Conservation (phyloP, 129 eudicot species). For the Lactuca sativa region DNA sequence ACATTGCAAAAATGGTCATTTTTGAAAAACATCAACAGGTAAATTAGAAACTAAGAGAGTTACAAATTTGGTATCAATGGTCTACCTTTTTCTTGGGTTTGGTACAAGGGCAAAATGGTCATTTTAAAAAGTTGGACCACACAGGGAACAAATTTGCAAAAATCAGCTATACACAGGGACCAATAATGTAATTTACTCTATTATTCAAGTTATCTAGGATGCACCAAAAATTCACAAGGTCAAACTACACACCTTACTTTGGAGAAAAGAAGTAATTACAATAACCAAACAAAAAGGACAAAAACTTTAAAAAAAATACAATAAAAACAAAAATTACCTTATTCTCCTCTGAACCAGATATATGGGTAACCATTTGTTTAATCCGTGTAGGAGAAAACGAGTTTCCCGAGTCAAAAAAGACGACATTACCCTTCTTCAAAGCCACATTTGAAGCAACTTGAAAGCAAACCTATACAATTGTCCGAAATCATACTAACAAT, state of each 20-base stretch:
- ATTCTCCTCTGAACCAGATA: slow-evolving; percentile 39
- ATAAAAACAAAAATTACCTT: slow-evolving; percentile 31
- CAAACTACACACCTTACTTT: neutral
- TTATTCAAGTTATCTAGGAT: slow-evolving; percentile 7
- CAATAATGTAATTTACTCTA: neutral
- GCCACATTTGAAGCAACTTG: slow-evolving; percentile 74
- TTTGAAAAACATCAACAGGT: no score
- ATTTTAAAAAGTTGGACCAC: neutral
- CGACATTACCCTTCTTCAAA: slow-evolving; percentile 39
- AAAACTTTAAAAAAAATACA: neutral
- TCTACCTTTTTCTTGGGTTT: neutral
- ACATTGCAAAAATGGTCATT: neutral
- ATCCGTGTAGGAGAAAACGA: slow-evolving; percentile 72
- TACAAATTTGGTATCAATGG: neutral
- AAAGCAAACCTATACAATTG: slow-evolving; percentile 60
- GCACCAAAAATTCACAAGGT: slow-evolving; percentile 7
- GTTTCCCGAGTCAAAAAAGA: slow-evolving; percentile 78
- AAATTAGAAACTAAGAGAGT: no score
- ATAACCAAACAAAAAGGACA: neutral
- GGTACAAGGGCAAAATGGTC: neutral
- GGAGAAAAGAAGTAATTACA: slow-evolving; percentile 3
- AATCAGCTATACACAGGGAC: no score
- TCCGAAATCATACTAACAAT: neutral
- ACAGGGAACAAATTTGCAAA: neutral
- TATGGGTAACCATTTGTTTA: slow-evolving; percentile 43